Evolutionary conservation across 2,329 filamentous ascomycete species (phyloP).

Genomic region (Epichloe sp.): DNA sequence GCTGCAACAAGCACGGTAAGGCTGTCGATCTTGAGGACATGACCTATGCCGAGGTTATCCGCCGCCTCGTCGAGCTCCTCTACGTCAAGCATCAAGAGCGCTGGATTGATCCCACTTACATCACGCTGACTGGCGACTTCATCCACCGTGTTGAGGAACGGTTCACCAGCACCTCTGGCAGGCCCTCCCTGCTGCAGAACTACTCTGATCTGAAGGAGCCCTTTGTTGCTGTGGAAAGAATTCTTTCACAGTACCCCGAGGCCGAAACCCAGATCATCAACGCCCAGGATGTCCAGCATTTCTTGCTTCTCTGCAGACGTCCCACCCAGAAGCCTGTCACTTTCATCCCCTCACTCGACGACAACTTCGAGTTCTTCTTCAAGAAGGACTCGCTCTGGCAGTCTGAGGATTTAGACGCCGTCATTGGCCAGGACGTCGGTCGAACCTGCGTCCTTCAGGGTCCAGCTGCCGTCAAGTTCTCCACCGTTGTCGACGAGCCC

Average conservation of each 20-base stretch:
- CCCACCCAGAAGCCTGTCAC: slow-evolving; percentile 92
- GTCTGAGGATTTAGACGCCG: slow-evolving; percentile 91
- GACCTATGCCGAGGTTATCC: slow-evolving; percentile 82
- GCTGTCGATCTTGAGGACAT: slow-evolving; percentile 87
- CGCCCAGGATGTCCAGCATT: slow-evolving; percentile 95
- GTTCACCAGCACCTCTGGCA: slow-evolving; percentile 60
- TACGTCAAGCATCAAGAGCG: slow-evolving; percentile 82
- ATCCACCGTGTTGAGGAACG: slow-evolving; percentile 95
- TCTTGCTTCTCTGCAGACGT: slow-evolving; percentile 82
- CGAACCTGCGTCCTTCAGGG: slow-evolving; percentile 94
- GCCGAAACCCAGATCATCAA: slow-evolving; percentile 88
- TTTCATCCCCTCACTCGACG: slow-evolving; percentile 89
- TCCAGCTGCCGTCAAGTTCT: slow-evolving; percentile 83
- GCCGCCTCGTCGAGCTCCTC: slow-evolving; percentile 77
- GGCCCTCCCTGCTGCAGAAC: slow-evolving; percentile 75
- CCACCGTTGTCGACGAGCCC: slow-evolving; percentile 79
- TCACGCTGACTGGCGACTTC: slow-evolving; percentile 80
- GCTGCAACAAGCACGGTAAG: slow-evolving; percentile 66
- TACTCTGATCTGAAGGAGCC: slow-evolving; percentile 80
- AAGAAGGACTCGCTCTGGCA: slow-evolving; percentile 99
- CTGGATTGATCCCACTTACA: slow-evolving; percentile 82
- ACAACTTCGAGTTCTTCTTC: slow-evolving; percentile 98
- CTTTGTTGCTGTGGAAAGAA: slow-evolving; percentile 62
- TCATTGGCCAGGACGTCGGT: slow-evolving; percentile 90
- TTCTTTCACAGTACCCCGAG: slow-evolving; percentile 74